Evolutionary conservation across 1,139 yeast species (phyloP), one percentile per base, ranked within the genome.

Genomic region (Nadsonia commutata): DNA sequence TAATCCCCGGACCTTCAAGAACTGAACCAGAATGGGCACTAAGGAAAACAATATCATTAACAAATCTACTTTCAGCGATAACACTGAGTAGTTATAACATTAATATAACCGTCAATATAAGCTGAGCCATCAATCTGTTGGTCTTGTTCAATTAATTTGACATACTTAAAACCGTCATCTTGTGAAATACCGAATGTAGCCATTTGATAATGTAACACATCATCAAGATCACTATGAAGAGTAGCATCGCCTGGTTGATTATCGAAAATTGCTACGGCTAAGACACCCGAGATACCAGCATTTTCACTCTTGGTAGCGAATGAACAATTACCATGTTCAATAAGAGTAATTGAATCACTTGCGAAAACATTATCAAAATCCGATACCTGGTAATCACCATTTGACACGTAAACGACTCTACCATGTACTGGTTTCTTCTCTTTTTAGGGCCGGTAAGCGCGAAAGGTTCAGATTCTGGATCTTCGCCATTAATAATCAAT

Each of bases 11-110:
- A 18, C 96, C 96, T 18, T 76, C 93, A 45, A 67, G 72, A 23
- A 88, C 96, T 40, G 94, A 82, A 63, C 88, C 97, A 13, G 90
- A 76, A 63, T 88, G 97, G 3, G 94, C 95, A 47, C 97, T 96
- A 42, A 86, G 74, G 57, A 85, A 78, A 40, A 86, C 93, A 46
- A 86, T 79, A 51, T 77, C 80, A 62, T 88, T 95, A 53, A 96
- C 97, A 50, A 64, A 68, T 22, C 65, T 68, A 21, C 95, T 79
- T 62, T 86, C 95, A 18, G 95, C 96, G 57, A 88, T 69, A 38
- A 88, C 76, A 56, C 52, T 71, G 66, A 2, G 96, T 85, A 48
- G 68, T 68, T 49, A 82, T 70, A 44, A 67, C 70, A 49, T 73
- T 74, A 51, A 84, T 78, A 27, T 68, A 74, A 1, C 95, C 70